These are phyloP conservation scores for Lithospermum erythrorhizon DNA, from an alignment of 257 asterid species.

Conservation along the genomic window DNA sequence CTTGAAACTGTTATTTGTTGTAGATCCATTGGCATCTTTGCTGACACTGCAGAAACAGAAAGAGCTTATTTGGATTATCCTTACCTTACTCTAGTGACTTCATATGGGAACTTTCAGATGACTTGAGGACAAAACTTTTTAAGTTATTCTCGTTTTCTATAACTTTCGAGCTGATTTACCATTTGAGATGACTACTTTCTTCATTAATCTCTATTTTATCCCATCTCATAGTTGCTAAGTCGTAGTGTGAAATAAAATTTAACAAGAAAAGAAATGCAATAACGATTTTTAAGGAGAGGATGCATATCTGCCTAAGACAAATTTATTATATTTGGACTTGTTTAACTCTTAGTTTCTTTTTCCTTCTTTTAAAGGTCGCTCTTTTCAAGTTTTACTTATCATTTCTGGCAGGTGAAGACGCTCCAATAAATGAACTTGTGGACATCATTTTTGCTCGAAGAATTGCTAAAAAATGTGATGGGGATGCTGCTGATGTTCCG, in stretches of 20 bases:
- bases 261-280: too few species aligned
- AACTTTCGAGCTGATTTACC: too few species aligned
- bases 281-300: too few species aligned
- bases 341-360: not conserved
- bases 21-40: not conserved
- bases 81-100: not conserved
- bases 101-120: too few species aligned
- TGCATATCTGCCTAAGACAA: not conserved
- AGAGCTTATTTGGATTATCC: not conserved
- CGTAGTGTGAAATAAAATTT: too few species aligned
- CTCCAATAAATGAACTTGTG: slow-evolving; percentile 51
- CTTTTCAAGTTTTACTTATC: slow-evolving; percentile 13
- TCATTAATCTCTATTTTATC: too few species aligned
- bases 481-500: slow-evolving; percentile 28
- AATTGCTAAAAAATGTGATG: slow-evolving; percentile 59
- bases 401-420: slow-evolving; percentile 47
- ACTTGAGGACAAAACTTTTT: too few species aligned
- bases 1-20: not conserved
- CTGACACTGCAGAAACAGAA: not conserved
- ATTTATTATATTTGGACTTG: too few species aligned
- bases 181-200: too few species aligned
- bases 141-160: too few species aligned
- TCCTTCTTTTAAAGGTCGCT: too few species aligned
- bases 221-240: too few species aligned
- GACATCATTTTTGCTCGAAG: slow-evolving; percentile 78